Percentiles rank a stretch among this genome's conserved stretches.
phyloP scores from a whole-genome alignment of 352 stramenopile genomes.

The Globisporangium mamillatum region DNA sequence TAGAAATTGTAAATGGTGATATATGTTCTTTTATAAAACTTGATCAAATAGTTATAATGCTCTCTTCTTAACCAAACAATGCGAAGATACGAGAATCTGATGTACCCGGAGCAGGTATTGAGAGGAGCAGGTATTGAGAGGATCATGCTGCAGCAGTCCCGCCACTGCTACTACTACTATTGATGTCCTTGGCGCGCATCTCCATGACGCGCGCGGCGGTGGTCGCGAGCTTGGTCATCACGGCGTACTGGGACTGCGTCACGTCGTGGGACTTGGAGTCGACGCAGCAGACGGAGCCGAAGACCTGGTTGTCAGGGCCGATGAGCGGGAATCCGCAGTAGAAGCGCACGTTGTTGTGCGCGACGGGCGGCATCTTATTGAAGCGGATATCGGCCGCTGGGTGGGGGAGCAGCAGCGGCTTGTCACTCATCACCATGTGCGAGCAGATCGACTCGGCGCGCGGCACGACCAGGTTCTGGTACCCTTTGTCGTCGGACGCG shows the following conservation, averaged over 20 bases:
- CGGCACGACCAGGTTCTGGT: slow-evolving; percentile 28
- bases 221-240: slow-evolving; percentile 28
- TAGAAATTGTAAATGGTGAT: not conserved
- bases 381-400: slow-evolving; percentile 55
- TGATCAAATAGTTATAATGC: not conserved
- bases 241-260: slow-evolving; percentile 41
- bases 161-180: not conserved
- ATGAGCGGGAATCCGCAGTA: slow-evolving; percentile 58
- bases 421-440: slow-evolving; percentile 49
- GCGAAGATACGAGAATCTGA: too few species aligned
- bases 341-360: slow-evolving; percentile 34
- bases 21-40: not conserved
- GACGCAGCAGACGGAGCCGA: slow-evolving; percentile 50
- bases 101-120: too few species aligned
- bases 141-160: not conserved
- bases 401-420: slow-evolving; percentile 47
- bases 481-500: slow-evolving; percentile 29
- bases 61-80: not conserved
- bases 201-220: slow-evolving; percentile 42
- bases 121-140: too few species aligned
- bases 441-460: slow-evolving; percentile 50
- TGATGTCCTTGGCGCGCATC: slow-evolving; percentile 7
- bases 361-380: slow-evolving; percentile 28
- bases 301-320: slow-evolving; percentile 27
- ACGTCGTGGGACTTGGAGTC: slow-evolving; percentile 37